Conservation (phyloP, 2,329 filamentous ascomycete genomes). For the Cladobotryum protrusum region DNA sequence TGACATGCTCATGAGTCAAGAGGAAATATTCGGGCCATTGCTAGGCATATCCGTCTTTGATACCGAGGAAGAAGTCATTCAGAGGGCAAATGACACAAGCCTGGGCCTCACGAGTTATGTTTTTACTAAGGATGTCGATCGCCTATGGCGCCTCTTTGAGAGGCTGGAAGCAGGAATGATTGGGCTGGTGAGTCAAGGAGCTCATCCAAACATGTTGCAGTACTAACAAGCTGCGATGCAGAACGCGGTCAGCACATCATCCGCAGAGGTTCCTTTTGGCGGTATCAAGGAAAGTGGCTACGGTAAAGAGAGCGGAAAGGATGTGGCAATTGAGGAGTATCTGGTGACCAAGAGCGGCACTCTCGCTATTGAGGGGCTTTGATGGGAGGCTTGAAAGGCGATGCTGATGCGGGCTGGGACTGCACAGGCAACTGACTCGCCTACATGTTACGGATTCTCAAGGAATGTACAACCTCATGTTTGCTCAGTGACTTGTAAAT, state of each 20-base stretch:
- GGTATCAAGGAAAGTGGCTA: conserved; percentile 43
- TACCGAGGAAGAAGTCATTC: conserved; percentile 62
- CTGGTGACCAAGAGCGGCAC: conserved; percentile 41
- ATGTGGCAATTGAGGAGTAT: conserved; percentile 41
- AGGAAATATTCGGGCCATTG: conserved; percentile 69
- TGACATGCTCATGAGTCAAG: conserved; percentile 59
- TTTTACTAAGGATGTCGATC: conserved; percentile 46
- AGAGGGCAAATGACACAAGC: conserved; percentile 58
- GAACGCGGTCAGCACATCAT: conserved; percentile 37
- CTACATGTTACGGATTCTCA: not conserved
- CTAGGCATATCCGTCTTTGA: conserved; percentile 64
- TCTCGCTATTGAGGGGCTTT: conserved; percentile 28
- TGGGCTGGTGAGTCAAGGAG: conserved; percentile 25
- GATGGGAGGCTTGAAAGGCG: not conserved
- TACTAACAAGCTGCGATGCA: conserved; percentile 6
- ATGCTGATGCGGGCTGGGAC: no score
- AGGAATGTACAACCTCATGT: not conserved
- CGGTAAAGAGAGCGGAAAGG: conserved; percentile 43
- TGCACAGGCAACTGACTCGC: not conserved
- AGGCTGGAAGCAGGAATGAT: conserved; percentile 41
- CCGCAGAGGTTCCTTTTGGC: conserved; percentile 40
- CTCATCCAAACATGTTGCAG: not conserved
- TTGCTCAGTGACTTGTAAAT: no score
- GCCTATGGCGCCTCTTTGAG: conserved; percentile 38
- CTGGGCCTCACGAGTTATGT: conserved; percentile 70